A percentile compares a stretch with the other conserved stretches of the same genome.
phyloP scores from a whole-genome alignment of 805 yeast species.

The Barnettozyma botsteinii region DNA sequence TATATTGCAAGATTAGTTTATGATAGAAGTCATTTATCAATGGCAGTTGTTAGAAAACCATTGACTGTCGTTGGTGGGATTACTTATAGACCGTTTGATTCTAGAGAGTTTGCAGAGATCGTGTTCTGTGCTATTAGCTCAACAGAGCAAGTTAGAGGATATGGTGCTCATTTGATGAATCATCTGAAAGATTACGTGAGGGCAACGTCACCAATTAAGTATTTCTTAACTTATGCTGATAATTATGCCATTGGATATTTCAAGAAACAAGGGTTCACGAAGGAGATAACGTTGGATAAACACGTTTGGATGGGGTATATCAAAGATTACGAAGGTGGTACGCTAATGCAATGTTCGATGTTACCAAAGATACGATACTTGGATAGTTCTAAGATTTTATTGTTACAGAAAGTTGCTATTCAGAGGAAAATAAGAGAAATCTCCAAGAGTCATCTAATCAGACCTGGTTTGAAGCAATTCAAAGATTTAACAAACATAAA shows the following conservation, averaged over 20 bases:
- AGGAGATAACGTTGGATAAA: slow-evolving; percentile 82
- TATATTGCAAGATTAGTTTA: slow-evolving; percentile 92
- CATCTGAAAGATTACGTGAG: slow-evolving; percentile 94
- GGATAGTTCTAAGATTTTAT: slow-evolving; percentile 78
- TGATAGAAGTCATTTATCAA: slow-evolving; percentile 89
- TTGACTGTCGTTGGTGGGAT: slow-evolving; percentile 97
- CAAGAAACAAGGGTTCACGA: slow-evolving; percentile 96
- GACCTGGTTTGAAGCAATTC: slow-evolving; percentile 77
- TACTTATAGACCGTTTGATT: slow-evolving; percentile 90
- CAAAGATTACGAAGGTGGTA: slow-evolving; percentile 98
- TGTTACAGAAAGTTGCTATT: slow-evolving; percentile 89
- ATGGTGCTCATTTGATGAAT: slow-evolving; percentile 98
- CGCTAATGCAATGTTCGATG: slow-evolving; percentile 96
- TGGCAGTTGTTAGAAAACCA: slow-evolving; percentile 93
- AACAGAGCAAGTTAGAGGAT: slow-evolving; percentile 96
- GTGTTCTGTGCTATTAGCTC: slow-evolving; percentile 98
- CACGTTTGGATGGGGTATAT: slow-evolving; percentile 97
- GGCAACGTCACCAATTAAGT: slow-evolving; percentile 76
- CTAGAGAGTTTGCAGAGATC: slow-evolving; percentile 91
- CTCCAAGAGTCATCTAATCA: slow-evolving; percentile 71
- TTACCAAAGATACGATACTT: slow-evolving; percentile 82
- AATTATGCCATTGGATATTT: slow-evolving; percentile 98
- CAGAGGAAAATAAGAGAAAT: slow-evolving; percentile 74
- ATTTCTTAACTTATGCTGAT: slow-evolving; percentile 94
- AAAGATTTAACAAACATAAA: slow-evolving; percentile 39